A percentile compares a stretch with the other conserved stretches of the same genome.
These are phyloP conservation scores for Leucogyrophana mollusca DNA, from an alignment of 768 basidiomycete genomes.

Conservation along the genomic window DNA sequence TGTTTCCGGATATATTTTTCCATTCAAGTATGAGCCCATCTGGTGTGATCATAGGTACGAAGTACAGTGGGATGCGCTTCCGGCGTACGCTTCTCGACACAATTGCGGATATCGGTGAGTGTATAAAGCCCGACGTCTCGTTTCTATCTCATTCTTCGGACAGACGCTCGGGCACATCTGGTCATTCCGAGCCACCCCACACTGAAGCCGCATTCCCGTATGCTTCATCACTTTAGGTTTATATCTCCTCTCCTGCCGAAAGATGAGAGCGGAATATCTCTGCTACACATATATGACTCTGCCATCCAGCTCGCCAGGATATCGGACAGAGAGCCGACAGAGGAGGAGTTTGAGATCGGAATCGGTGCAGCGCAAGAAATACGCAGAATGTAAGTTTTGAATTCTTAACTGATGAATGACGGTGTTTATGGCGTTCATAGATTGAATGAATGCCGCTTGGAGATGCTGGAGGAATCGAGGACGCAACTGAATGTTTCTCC, in stretches of 20 bases:
- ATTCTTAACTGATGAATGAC: background rate
- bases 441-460: conserved; percentile 60
- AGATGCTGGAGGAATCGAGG: conserved; percentile 59
- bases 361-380: conserved; percentile 63
- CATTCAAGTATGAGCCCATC: no score
- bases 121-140: background rate
- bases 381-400: conserved; percentile 49
- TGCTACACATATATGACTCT: conserved; percentile 75
- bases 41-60: conserved; percentile 49
- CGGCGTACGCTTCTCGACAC: conserved; percentile 70
- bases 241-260: conserved; percentile 58
- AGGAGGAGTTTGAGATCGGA: conserved; percentile 65
- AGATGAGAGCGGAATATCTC: conserved; percentile 64
- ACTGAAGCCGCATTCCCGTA: conserved; percentile 69
- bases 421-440: conserved; percentile 29
- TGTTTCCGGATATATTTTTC: conserved; percentile 9
- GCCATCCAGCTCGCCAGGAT: conserved; percentile 72
- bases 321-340: conserved; percentile 56
- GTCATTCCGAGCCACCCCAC: conserved; percentile 73
- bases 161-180: conserved; percentile 67
- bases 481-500: conserved; percentile 34
- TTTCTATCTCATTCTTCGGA: conserved; percentile 9
- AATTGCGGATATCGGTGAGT: conserved; percentile 65
- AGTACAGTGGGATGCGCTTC: conserved; percentile 60
- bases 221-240: conserved; percentile 81